Percentiles rank a stretch among this genome's conserved stretches.
These are phyloP conservation scores for Amanita pseudoporphyria DNA, from an alignment of 768 basidiomycete genomes.

Conservation along the genomic window DNA sequence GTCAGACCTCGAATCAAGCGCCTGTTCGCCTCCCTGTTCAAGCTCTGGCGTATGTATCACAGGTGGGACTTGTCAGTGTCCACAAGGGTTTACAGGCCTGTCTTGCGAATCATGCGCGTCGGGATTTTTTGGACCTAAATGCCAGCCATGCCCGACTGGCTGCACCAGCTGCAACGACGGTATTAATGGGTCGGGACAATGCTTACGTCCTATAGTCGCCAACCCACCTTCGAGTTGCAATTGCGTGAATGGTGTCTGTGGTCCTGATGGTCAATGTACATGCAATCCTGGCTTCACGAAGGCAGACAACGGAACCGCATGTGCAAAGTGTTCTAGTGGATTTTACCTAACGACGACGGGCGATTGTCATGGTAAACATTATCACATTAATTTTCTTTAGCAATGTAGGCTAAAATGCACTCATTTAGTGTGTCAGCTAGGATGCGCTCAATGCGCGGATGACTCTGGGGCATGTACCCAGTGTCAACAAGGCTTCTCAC, in stretches of 20 bases:
- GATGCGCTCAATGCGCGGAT: slow-evolving; percentile 54
- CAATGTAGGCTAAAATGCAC: neutral
- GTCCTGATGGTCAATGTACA: slow-evolving; percentile 51
- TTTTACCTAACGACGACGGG: slow-evolving; percentile 53
- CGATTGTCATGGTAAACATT: slow-evolving; percentile 45
- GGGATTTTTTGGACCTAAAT: slow-evolving; percentile 63
- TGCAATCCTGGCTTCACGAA: slow-evolving; percentile 54
- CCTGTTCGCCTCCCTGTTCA: slow-evolving; percentile 65
- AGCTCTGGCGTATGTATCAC: slow-evolving; percentile 49
- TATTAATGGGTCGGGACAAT: slow-evolving; percentile 62
- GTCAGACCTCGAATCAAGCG: slow-evolving; percentile 46
- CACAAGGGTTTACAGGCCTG: slow-evolving; percentile 58
- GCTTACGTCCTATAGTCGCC: slow-evolving; percentile 37
- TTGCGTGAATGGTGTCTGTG: slow-evolving; percentile 73
- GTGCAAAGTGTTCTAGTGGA: slow-evolving; percentile 51
- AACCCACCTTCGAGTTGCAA: slow-evolving; percentile 58
- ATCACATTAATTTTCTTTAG: neutral
- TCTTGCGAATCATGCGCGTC: slow-evolving; percentile 67
- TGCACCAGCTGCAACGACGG: slow-evolving; percentile 72
- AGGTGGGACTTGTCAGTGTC: slow-evolving; percentile 60
- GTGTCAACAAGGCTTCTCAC: slow-evolving; percentile 61
- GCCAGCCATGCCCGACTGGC: slow-evolving; percentile 54
- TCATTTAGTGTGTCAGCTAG: slow-evolving; percentile 47
- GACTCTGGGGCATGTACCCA: slow-evolving; percentile 58
- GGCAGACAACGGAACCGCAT: slow-evolving; percentile 54